Evolutionary conservation across 495 filamentous ascomycete species (phyloP), one percentile per base, ranked within the genome.

Genomic region (Daldinia grandis): DNA sequence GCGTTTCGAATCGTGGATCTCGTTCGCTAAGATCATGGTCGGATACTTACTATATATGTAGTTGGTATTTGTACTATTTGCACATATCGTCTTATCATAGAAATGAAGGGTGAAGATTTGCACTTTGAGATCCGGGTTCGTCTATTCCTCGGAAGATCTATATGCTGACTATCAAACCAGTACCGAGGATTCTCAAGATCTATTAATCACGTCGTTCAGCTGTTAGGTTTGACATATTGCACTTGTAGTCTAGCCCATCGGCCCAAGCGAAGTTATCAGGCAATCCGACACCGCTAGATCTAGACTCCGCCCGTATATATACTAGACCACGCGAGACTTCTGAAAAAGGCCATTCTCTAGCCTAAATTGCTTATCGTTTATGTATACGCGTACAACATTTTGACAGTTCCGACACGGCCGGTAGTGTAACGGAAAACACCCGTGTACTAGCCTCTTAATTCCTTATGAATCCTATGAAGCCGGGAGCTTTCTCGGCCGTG

Each of bases 61-160:
- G 28, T 30, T 30, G 28, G 28, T 30, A 30, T 30, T 30, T 30
- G 28, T 30, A 30, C 28, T 2, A 27, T 27, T 27, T 27, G 25
- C 25, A 27, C 31, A 35, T 40, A 28, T 37, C 31, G 17, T 61
- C 56, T 72, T 68, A 53, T 44, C 55, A 57, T 65, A 67, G 60
- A 72, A 73, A 69, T 73, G 70, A 73, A 69, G 70, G 65, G 56
- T 64, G 24, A 66, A 62, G 57, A 66, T 73, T 73, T 69, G 58
- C 65, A 69, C 27, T 57, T 49, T 35, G 8, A 28, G 15, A 44
- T 54, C 65, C 65, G 27, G 59, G 14, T 65, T 53, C 51, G 65
- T 62, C 65, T 73, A 61, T 66, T 54, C 25, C 35, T 55, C 51
- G 62, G 65, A 59, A 69, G 65, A 73, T 73, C 70, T 56, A 30